Evolutionary conservation across 495 filamentous ascomycete genomes (phyloP), one percentile per base, ranked within the genome.

Genomic region (Podospora bellae-mahoneyi): DNA sequence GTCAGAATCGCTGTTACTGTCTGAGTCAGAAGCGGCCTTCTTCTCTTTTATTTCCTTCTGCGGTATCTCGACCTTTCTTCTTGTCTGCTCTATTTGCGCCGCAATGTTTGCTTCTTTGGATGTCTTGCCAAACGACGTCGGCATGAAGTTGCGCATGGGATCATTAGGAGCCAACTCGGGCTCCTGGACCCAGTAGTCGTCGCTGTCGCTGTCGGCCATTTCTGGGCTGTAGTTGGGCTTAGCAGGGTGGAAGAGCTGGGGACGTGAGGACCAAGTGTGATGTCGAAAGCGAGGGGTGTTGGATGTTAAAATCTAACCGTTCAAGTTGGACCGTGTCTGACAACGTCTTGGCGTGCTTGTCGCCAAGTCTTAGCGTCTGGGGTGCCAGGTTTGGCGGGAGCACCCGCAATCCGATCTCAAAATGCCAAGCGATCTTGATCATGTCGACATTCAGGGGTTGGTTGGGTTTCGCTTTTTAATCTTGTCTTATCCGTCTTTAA

Each of bases 111-210:
- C 81, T 64, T 87, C 84, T 73, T 86, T 89, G 34, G 86, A 80
- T 74, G 91, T 90, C 78, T 94, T 96, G 34, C 95, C 95, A 72
- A 99, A 99, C 10, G 92, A 87, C 0, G 87, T 83, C 1, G 94
- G 94, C 59, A 97, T 79, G 77, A 91, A 95, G 34, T 87, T 84
- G 67, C 91, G 90, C 84, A 97, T 87, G 30, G 88, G 89, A 65
- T 97, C 92, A 77, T 95, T 89, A 32, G 76, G 75, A 20, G 83
- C 79, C 23, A 87, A 70, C 18, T 70, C 69, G 18, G 82, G 78
- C 19, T 77, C 81, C 66, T 88, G 85, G 28, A 87, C 76, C 66
- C 79, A 75, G 61, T 83, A 78, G 66, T 93, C 90, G 62, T 91
- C 89, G 28, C 85, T 88, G 63, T 91, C 89, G 27, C 85, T 89